Base-by-base conservation (phyloP, 257 asterid genomes). In the Fraxinus quadrangulata region DNA sequence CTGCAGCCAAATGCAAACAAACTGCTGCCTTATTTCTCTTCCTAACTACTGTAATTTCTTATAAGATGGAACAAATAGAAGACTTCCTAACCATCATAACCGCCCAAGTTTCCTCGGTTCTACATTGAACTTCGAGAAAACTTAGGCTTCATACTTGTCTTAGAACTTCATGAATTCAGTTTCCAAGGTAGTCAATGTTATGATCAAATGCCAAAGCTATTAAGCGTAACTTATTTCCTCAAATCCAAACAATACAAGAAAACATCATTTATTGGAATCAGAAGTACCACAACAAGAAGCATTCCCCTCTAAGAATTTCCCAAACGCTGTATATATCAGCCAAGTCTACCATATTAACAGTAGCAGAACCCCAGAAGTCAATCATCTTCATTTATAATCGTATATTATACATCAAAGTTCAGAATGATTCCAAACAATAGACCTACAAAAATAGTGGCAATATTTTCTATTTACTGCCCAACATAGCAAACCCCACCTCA, bases 1-100 rank as follows among this genome's bases (percentile, higher is more conserved):
- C 49, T 40, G 14, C 49, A 40, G 49, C 49, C 49, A 40, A 40
- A 13, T 40, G 49, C 49, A 40, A 11, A 40, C 13, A 3, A 40
- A 10, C 47, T 40, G 47, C 47, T 40, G 11, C 49, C 49, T 11
- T 40, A 8, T 40, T 40, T 40, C 49, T 40, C 16, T 11, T 40
- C 49, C 49, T 10, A 11, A 40, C 49, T 40, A 11, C 49, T 40
- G 49, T 40, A 40, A 40, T 40, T 40, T 11, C 16, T 10, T 86
- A 86, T 77, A 70, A 83, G 83, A 73, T 81, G 68, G 84, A 83
- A 72, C 70, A 71, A 76, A 80, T 26, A 47, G 54, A 80, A 67
- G 49, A 78, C 33, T 73, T 77, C 67, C 34, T 31, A 75, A 34
- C 24, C 73, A 76, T 73, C 42, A 79, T 80, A 73, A 8, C 72